phyloP scores from a whole-genome alignment of 169 alveolate species.

The Amoebophrya sp. region DNA sequence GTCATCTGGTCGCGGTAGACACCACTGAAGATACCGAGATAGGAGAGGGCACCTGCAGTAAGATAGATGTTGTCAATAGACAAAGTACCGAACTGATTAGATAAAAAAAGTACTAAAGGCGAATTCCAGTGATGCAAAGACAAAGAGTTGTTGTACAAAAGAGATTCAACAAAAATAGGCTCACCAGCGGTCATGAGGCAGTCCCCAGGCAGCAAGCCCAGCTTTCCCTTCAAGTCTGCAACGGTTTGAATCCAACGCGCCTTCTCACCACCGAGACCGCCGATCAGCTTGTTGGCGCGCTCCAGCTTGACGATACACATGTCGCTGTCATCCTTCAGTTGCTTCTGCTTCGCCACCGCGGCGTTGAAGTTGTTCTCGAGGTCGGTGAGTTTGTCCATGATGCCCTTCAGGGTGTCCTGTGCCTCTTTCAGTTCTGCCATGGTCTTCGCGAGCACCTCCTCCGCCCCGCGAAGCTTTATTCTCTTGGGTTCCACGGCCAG shows the following conservation, averaged over 20 bases:
- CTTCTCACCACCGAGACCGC: slow-evolving; percentile 82
- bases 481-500: slow-evolving; percentile 91
- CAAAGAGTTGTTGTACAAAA: no score
- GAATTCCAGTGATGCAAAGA: no score
- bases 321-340: slow-evolving; percentile 60
- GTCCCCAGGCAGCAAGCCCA: slow-evolving; percentile 46
- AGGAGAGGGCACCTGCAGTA: not conserved
- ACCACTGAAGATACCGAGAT: not conserved
- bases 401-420: slow-evolving; percentile 66
- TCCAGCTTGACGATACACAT: slow-evolving; percentile 78
- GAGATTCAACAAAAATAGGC: not conserved
- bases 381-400: slow-evolving; percentile 71
- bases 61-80: no score
- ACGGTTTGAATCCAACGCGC: slow-evolving; percentile 73
- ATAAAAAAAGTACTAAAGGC: no score
- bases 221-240: slow-evolving; percentile 40
- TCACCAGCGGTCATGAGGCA: slow-evolving; percentile 41
- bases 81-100: no score
- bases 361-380: slow-evolving; percentile 76
- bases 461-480: slow-evolving; percentile 71
- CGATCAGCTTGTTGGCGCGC: slow-evolving; percentile 81
- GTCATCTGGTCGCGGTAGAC: slow-evolving; percentile 1
- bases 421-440: slow-evolving; percentile 67
- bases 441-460: slow-evolving; percentile 68
- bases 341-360: slow-evolving; percentile 73